phyloP scores from a whole-genome alignment of 139 green algal species.

The Bryopsis sp. region DNA sequence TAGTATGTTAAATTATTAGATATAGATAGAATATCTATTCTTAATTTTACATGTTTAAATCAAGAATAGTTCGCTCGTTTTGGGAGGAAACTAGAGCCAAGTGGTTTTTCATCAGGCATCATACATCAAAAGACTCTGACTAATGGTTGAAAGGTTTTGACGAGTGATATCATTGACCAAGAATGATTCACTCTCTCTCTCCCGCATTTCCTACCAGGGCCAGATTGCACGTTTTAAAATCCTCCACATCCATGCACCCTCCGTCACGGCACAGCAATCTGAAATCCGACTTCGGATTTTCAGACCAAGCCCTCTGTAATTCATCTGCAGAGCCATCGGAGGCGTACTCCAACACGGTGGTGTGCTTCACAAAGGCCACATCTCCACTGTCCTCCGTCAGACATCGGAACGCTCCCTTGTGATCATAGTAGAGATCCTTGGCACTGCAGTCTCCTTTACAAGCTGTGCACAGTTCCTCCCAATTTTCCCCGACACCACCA shows the following conservation, averaged over 20 bases:
- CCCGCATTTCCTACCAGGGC: no score
- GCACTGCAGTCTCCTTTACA: conserved; percentile 10
- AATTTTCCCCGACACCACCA: neutral
- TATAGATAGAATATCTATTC: no score
- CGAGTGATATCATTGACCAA: no score
- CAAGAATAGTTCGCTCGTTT: no score
- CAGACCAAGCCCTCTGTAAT: neutral
- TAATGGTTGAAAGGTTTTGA: no score
- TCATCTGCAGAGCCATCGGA: neutral
- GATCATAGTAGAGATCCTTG: conserved; percentile 17
- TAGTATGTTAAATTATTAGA: no score
- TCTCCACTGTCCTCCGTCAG: conserved; percentile 11
- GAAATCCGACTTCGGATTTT: conserved; percentile 4
- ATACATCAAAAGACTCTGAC: no score
- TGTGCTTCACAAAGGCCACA: conserved; percentile 17
- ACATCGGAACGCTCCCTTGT: conserved; percentile 7
- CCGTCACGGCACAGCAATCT: conserved; percentile 9
- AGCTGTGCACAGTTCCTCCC: neutral
- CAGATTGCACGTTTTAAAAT: conserved; percentile 5
- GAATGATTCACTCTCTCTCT: no score
- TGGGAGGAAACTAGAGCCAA: no score
- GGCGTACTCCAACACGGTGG: conserved; percentile 4
- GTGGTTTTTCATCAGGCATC: no score
- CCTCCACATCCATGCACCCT: neutral
- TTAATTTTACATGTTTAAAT: no score